phyloP scores from a whole-genome alignment of 2,329 filamentous ascomycete genomes.

The Diaporthe citri region DNA sequence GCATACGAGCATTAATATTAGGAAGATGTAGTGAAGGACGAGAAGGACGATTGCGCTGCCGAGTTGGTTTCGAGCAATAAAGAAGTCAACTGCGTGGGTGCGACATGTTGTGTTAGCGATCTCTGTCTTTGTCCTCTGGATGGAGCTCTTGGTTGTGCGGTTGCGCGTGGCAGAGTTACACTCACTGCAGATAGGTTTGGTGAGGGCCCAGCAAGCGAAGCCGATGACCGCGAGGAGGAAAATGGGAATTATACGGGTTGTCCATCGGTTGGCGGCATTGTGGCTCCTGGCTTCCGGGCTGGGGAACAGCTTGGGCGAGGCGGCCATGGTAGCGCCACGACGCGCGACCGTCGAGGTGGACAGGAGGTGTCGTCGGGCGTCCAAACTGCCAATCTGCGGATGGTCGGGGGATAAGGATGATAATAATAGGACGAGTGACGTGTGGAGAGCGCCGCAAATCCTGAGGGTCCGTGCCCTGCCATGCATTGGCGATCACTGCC shows the following conservation, averaged over 20 bases:
- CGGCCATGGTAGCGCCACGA: slow-evolving; percentile 30
- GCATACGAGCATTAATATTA: slow-evolving; percentile 73
- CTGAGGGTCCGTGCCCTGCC: slow-evolving; percentile 5
- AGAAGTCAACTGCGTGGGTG: slow-evolving; percentile 73
- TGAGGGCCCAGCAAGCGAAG: slow-evolving; percentile 79
- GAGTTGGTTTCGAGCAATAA: slow-evolving; percentile 66
- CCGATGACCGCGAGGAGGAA: slow-evolving; percentile 75
- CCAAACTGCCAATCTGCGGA: background rate
- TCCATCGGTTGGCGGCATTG: slow-evolving; percentile 65
- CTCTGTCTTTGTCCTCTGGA: background rate
- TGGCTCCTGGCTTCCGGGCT: slow-evolving; percentile 48
- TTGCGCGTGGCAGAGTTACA: slow-evolving; percentile 39
- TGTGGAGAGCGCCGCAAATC: slow-evolving; percentile 18
- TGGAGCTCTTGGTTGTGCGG: background rate
- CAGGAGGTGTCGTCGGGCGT: slow-evolving; percentile 20
- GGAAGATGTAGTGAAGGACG: slow-evolving; percentile 78
- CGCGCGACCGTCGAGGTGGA: slow-evolving; percentile 27
- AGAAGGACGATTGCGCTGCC: slow-evolving; percentile 77
- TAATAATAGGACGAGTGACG: slow-evolving; percentile 10
- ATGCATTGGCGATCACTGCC: slow-evolving; percentile 14
- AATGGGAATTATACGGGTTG: slow-evolving; percentile 76
- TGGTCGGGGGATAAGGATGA: slow-evolving; percentile 5
- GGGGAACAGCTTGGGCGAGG: slow-evolving; percentile 6
- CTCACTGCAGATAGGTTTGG: slow-evolving; percentile 77
- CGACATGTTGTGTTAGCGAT: slow-evolving; percentile 16